phyloP scores from a whole-genome alignment of 2,329 filamentous ascomycete genomes.

The Cladorrhinum sp. region DNA sequence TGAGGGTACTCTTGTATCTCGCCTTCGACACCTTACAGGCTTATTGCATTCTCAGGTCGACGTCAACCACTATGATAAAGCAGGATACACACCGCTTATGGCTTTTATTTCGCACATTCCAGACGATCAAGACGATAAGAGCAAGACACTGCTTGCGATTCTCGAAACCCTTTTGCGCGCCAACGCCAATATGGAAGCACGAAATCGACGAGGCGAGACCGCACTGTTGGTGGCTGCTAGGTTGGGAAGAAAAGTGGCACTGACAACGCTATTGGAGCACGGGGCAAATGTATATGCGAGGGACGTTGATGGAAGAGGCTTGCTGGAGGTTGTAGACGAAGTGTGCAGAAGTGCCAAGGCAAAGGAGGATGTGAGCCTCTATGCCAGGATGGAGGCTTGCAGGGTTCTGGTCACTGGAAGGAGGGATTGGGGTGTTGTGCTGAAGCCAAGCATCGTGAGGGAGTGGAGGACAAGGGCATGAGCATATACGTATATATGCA shows the following conservation, averaged over 20 bases:
- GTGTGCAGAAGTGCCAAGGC: slow-evolving; percentile 11
- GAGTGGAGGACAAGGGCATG: neutral
- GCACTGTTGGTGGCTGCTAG: slow-evolving; percentile 53
- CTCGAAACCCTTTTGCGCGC: slow-evolving; percentile 41
- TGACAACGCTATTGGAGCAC: slow-evolving; percentile 44
- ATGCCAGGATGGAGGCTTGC: slow-evolving; percentile 35
- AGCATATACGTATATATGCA: neutral
- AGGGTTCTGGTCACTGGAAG: slow-evolving; percentile 32
- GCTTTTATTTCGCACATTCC: slow-evolving; percentile 50
- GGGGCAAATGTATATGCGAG: slow-evolving; percentile 48
- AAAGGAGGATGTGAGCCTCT: slow-evolving; percentile 29
- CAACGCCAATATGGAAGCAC: slow-evolving; percentile 47
- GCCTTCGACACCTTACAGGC: slow-evolving; percentile 29
- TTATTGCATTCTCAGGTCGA: slow-evolving; percentile 40
- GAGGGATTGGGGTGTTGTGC: slow-evolving; percentile 29
- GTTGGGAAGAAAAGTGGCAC: slow-evolving; percentile 51
- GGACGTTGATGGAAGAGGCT: slow-evolving; percentile 42
- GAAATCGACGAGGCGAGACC: slow-evolving; percentile 55
- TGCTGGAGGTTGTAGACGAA: slow-evolving; percentile 46
- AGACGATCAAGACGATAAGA: slow-evolving; percentile 50
- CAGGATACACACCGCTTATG: slow-evolving; percentile 55
- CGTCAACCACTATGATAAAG: slow-evolving; percentile 50
- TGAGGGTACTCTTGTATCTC: slow-evolving; percentile 25
- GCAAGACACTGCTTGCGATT: slow-evolving; percentile 42
- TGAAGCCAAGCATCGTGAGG: neutral